Evolutionary conservation across 2,329 filamentous ascomycete species (phyloP).

Genomic region (Cercospora sp.): DNA sequence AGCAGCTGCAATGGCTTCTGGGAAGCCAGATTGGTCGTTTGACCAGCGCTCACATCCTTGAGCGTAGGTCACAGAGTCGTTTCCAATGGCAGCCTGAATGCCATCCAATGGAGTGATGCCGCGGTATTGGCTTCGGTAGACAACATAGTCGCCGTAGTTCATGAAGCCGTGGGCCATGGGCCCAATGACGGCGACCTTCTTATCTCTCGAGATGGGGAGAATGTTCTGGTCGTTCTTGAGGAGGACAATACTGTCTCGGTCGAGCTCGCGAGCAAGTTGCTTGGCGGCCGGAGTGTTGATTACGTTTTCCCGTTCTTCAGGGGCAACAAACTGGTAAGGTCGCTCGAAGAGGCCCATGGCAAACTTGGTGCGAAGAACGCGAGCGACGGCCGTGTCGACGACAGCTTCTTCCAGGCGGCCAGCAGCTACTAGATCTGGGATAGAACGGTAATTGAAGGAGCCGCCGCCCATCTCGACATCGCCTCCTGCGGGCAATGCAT

Average conservation of each 20-base stretch:
- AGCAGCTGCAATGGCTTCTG: slow-evolving; percentile 65
- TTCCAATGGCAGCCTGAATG: slow-evolving; percentile 59
- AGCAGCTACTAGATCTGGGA: slow-evolving; percentile 63
- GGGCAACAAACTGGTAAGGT: slow-evolving; percentile 61
- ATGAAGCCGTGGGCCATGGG: slow-evolving; percentile 72
- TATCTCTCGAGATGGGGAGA: slow-evolving; percentile 63
- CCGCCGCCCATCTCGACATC: slow-evolving; percentile 78
- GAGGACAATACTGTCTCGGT: slow-evolving; percentile 69
- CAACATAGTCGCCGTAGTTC: slow-evolving; percentile 76
- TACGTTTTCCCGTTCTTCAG: slow-evolving; percentile 56
- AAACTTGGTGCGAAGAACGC: slow-evolving; percentile 68
- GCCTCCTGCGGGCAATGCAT: slow-evolving; percentile 66
- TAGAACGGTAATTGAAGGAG: slow-evolving; percentile 67
- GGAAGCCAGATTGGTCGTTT: slow-evolving; percentile 65
- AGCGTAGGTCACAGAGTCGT: slow-evolving; percentile 64
- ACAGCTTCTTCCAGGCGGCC: slow-evolving; percentile 60
- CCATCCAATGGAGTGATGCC: slow-evolving; percentile 71
- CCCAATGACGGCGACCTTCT: slow-evolving; percentile 70
- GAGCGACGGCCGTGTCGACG: slow-evolving; percentile 66
- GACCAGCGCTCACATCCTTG: slow-evolving; percentile 74
- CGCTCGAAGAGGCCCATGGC: slow-evolving; percentile 69
- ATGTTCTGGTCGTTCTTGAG: slow-evolving; percentile 69
- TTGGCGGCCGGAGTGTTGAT: slow-evolving; percentile 64
- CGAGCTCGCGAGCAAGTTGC: slow-evolving; percentile 63
- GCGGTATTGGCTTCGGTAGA: slow-evolving; percentile 61